A percentile compares a stretch with the other conserved stretches of the same genome.
Conservation (phyloP, 2,329 filamentous ascomycete species). For the Sclerotinia borealis region DNA sequence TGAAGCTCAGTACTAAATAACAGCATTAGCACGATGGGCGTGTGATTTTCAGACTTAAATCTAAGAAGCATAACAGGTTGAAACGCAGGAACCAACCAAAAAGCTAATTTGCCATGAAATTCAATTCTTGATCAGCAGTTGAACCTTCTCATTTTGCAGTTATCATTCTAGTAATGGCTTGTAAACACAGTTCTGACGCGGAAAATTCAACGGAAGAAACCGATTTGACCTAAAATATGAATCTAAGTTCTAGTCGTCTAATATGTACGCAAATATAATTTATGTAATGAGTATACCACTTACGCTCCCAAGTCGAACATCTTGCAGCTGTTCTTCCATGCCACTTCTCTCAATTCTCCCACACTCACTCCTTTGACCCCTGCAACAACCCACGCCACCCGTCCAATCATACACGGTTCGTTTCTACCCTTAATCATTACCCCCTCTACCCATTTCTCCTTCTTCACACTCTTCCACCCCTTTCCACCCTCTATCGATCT, state of each 20-base stretch:
- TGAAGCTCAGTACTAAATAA: neutral
- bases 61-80: neutral
- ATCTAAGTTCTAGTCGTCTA: neutral
- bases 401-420: slow-evolving; percentile 80
- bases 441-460: slow-evolving; percentile 87
- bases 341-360: slow-evolving; percentile 78
- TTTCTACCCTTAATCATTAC: slow-evolving; percentile 92
- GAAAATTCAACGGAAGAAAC: neutral
- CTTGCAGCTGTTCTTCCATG: slow-evolving; percentile 72
- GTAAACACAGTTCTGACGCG: too few species aligned
- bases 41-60: neutral
- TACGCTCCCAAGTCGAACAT: slow-evolving; percentile 68
- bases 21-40: too few species aligned
- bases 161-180: too few species aligned
- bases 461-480: slow-evolving; percentile 80
- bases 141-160: neutral
- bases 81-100: neutral
- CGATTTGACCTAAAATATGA: neutral
- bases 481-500: slow-evolving; percentile 24
- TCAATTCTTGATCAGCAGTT: neutral
- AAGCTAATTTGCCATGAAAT: neutral
- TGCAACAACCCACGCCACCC: slow-evolving; percentile 84
- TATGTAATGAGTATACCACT: neutral
- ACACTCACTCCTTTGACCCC: slow-evolving; percentile 73
- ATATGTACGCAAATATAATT: neutral